Evolutionary conservation across 257 asterid genomes (phyloP).

Genomic region (Solanum medicagineum): DNA sequence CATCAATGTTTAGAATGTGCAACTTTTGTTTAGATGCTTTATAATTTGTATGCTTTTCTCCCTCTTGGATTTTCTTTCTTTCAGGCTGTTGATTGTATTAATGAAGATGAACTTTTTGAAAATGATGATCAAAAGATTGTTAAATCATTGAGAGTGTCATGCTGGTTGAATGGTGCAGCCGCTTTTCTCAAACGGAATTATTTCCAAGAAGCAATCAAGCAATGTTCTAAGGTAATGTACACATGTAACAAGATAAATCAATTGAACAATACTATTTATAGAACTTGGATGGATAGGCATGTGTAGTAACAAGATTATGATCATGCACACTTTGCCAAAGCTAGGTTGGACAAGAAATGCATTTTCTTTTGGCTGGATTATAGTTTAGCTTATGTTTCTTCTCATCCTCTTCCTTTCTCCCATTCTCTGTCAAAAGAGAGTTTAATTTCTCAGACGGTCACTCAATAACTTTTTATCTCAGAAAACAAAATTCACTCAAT

Average conservation of each 20-base stretch:
- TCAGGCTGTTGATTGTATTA: conserved; percentile 47
- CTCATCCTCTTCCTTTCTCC: too few relatives aligned
- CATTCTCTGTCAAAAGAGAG: too few relatives aligned
- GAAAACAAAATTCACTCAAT: too few relatives aligned
- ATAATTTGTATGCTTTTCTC: neutral
- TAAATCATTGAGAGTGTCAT: conserved; percentile 33
- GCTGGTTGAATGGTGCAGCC: conserved; percentile 73
- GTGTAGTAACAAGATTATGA: neutral
- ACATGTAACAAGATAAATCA: neutral
- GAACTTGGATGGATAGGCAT: neutral
- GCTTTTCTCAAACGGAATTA: conserved; percentile 42
- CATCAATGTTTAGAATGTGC: neutral
- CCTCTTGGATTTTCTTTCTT: neutral
- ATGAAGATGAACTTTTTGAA: conserved; percentile 25
- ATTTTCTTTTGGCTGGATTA: too few relatives aligned
- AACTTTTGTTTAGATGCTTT: neutral
- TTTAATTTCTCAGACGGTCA: too few relatives aligned
- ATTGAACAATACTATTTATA: neutral
- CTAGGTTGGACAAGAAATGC: too few relatives aligned
- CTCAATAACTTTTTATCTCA: too few relatives aligned
- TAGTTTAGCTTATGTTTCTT: too few relatives aligned
- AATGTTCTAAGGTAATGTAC: conserved; percentile 47
- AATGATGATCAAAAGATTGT: conserved; percentile 33
- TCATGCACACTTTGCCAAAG: too few relatives aligned
- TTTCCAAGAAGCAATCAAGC: conserved; percentile 31